These are phyloP conservation scores for Cydonia oblonga DNA, from an alignment of 331 rosid genomes.

Conservation along the genomic window DNA sequence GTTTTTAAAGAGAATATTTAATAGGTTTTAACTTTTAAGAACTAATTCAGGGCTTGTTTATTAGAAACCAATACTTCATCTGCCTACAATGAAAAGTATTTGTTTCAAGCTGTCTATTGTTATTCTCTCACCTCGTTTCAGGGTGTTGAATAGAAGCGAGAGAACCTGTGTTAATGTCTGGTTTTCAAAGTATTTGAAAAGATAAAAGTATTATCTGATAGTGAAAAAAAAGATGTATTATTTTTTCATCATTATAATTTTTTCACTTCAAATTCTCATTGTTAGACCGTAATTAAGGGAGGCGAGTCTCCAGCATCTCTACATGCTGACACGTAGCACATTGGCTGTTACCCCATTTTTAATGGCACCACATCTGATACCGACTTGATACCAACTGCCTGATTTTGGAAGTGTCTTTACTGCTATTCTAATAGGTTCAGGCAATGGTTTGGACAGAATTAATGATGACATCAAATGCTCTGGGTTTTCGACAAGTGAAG, in stretches of 20 bases:
- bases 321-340: not conserved
- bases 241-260: not conserved
- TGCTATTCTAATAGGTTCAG: constrained; percentile 15
- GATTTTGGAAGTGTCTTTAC: not conserved
- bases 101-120: too few species aligned
- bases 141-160: not conserved
- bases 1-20: too few species aligned
- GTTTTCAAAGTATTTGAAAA: not conserved
- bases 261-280: not conserved
- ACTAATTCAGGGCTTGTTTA: too few species aligned
- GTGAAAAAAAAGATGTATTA: too few species aligned
- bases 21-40: too few species aligned
- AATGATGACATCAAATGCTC: constrained; percentile 19
- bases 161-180: not conserved
- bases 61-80: too few species aligned
- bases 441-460: constrained; percentile 6
- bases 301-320: not conserved
- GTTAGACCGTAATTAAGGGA: not conserved
- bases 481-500: constrained; percentile 14
- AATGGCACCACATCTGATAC: not conserved
- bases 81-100: too few species aligned
- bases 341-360: not conserved
- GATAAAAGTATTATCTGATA: not conserved
- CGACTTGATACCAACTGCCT: not conserved
- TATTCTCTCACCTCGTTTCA: not conserved